phyloP scores from a whole-genome alignment of 169 alveolate species.

The Plasmodium cynomolgi region DNA sequence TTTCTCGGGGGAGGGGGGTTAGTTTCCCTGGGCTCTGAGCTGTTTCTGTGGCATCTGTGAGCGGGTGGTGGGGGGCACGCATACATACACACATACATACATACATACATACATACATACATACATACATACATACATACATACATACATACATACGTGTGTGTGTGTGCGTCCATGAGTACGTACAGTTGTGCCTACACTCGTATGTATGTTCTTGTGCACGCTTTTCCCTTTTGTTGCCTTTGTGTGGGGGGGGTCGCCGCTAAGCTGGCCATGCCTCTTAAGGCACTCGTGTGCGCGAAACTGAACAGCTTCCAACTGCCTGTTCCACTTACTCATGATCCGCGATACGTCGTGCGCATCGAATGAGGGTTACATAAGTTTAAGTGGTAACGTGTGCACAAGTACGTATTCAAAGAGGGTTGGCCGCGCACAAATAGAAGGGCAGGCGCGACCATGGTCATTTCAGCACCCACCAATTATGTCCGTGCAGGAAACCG shows the following conservation, averaged over 20 bases:
- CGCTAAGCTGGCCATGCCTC: background rate
- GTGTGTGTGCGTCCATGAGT: background rate
- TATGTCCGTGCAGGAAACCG: background rate
- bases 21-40: background rate
- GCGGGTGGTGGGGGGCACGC: background rate
- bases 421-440: background rate
- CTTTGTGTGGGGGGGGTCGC: background rate
- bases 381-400: background rate
- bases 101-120: too few relatives aligned
- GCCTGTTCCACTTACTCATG: background rate
- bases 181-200: background rate
- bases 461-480: background rate
- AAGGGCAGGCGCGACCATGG: background rate
- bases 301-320: background rate
- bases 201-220: background rate
- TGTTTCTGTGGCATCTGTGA: background rate
- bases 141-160: background rate
- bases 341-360: background rate
- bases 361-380: background rate
- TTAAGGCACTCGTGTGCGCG: background rate
- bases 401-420: background rate
- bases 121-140: too few relatives aligned
- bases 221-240: background rate
- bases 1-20: background rate
- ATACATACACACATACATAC: background rate